These are phyloP conservation scores for Xylaria sp. DNA, from an alignment of 495 filamentous ascomycete genomes.

Conservation along the genomic window DNA sequence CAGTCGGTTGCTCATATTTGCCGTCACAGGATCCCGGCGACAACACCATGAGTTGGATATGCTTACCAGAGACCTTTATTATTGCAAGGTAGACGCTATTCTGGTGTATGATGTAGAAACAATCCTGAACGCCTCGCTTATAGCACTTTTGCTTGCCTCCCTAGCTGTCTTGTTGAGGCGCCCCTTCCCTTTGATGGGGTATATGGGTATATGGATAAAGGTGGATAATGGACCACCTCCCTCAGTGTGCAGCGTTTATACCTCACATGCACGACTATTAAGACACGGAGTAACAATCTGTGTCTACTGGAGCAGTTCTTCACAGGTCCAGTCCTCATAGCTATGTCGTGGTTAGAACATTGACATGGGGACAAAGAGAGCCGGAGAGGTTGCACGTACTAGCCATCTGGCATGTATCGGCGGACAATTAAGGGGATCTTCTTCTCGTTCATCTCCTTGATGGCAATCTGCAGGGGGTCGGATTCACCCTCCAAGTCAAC, in stretches of 20 bases:
- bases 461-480: slow-evolving; percentile 94
- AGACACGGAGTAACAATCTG: slow-evolving; percentile 27
- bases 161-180: neutral
- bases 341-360: slow-evolving; percentile 52
- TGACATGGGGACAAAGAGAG: neutral
- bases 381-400: slow-evolving; percentile 64
- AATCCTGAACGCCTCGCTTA: slow-evolving; percentile 41
- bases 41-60: neutral
- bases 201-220: slow-evolving; percentile 10
- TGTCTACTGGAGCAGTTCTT: slow-evolving; percentile 74
- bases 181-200: slow-evolving; percentile 12
- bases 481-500: slow-evolving; percentile 98
- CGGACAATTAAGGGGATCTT: slow-evolving; percentile 96
- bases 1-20: neutral
- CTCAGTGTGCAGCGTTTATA: neutral
- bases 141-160: slow-evolving; percentile 33
- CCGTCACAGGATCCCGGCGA: neutral
- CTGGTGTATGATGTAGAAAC: slow-evolving; percentile 18
- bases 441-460: slow-evolving; percentile 97
- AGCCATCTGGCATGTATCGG: slow-evolving; percentile 95
- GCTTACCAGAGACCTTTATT: slow-evolving; percentile 22
- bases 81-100: slow-evolving; percentile 19
- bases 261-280: neutral
- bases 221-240: neutral
- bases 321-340: slow-evolving; percentile 99